Evolutionary conservation across 306 rosid genomes (phyloP).

Genomic region (Cicer cuneatum): DNA sequence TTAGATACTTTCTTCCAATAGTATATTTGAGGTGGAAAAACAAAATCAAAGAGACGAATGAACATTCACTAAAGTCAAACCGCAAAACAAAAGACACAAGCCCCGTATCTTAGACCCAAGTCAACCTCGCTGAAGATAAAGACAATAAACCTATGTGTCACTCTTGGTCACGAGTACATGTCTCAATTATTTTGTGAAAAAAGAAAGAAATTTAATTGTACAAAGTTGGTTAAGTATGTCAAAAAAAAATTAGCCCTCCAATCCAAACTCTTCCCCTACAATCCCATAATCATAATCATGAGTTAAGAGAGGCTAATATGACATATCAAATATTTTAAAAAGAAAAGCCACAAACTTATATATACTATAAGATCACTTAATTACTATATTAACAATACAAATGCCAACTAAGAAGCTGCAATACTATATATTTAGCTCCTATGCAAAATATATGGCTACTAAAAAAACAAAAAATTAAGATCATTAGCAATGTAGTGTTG

Average conservation of each 20-base stretch:
- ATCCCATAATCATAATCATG: background rate
- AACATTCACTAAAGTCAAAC: background rate
- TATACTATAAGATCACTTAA: slow-evolving; percentile 18
- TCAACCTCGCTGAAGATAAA: background rate
- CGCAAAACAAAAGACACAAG: background rate
- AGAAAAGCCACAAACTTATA: background rate
- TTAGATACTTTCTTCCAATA: too few relatives aligned
- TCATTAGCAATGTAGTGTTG: background rate
- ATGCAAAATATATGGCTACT: slow-evolving; percentile 34
- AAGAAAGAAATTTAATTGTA: background rate
- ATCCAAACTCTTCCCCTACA: too few relatives aligned
- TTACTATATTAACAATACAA: slow-evolving; percentile 26
- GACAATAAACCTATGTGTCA: too few relatives aligned
- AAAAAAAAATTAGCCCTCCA: too few relatives aligned
- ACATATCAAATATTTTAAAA: background rate
- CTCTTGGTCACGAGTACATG: too few relatives aligned
- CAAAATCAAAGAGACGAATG: too few relatives aligned
- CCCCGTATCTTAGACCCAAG: background rate
- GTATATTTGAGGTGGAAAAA: too few relatives aligned
- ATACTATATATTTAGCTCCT: slow-evolving; percentile 3
- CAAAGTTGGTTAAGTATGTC: background rate
- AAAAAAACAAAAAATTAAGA: background rate
- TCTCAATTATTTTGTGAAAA: too few relatives aligned
- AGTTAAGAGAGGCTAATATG: background rate
- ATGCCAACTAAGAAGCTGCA: background rate